These are phyloP conservation scores for Serendipita indica DNA, from an alignment of 768 basidiomycete genomes.

Conservation along the genomic window DNA sequence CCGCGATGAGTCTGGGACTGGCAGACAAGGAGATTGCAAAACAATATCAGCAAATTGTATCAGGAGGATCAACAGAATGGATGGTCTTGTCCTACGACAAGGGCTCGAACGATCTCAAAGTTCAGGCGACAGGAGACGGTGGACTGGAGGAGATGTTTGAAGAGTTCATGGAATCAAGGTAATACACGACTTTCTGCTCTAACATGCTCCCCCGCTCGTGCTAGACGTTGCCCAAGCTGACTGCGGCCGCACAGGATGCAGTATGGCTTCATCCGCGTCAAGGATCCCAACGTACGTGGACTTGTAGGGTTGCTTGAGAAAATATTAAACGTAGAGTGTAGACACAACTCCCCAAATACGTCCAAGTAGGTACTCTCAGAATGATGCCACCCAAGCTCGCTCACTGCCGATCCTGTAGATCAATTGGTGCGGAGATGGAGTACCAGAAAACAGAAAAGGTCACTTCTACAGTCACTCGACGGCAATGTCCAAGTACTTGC, in stretches of 20 bases:
- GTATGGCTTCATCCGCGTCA: constrained; percentile 78
- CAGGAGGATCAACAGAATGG: constrained; percentile 57
- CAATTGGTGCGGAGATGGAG: constrained; percentile 96
- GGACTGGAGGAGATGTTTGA: constrained; percentile 84
- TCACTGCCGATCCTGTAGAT: constrained; percentile 28
- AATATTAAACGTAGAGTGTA: constrained; percentile 21
- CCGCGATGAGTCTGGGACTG: constrained; percentile 1
- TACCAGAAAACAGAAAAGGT: constrained; percentile 83
- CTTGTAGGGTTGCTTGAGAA: background rate
- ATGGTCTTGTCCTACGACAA: constrained; percentile 66
- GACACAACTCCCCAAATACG: constrained; percentile 78
- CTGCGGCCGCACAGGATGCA: constrained; percentile 49
- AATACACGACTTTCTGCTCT: constrained; percentile 19
- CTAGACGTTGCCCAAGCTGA: background rate
- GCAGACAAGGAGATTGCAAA: constrained; percentile 36
- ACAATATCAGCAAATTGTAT: constrained; percentile 63
- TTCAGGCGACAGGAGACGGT: constrained; percentile 72
- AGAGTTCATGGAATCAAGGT: constrained; percentile 91
- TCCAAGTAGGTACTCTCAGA: constrained; percentile 30
- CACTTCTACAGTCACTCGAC: constrained; percentile 79
- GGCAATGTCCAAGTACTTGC: constrained; percentile 64
- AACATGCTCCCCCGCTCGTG: constrained; percentile 3
- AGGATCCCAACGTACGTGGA: constrained; percentile 64
- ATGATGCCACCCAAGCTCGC: background rate
- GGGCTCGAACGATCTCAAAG: constrained; percentile 72